Conservation (phyloP, 1,139 yeast genomes). For the Yamadazyma friedrichii region DNA sequence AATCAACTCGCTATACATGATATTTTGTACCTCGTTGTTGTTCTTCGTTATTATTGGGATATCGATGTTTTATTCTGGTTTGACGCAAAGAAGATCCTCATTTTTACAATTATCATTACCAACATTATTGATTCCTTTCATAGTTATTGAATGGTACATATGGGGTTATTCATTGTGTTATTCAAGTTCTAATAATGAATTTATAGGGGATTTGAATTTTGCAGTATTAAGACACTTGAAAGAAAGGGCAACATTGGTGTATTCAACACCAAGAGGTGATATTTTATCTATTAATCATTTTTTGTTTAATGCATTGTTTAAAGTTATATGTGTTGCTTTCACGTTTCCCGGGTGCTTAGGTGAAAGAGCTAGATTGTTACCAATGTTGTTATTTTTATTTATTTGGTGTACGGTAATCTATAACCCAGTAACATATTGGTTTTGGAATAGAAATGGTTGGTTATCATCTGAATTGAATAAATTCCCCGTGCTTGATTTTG, state of each 20-base stretch:
- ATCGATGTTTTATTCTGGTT: conserved; percentile 56
- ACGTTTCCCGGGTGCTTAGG: conserved; percentile 59
- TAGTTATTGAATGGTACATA: conserved; percentile 55
- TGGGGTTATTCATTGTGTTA: conserved; percentile 59
- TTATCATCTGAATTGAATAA: conserved; percentile 37
- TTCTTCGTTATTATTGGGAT: conserved; percentile 41
- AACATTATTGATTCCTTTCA: conserved; percentile 38
- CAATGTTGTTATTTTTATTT: conserved; percentile 52
- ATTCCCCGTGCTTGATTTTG: conserved; percentile 57
- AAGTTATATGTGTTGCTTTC: conserved; percentile 50
- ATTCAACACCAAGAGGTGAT: conserved; percentile 37
- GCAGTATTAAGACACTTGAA: conserved; percentile 40
- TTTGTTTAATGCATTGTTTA: conserved; percentile 51
- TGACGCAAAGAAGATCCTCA: conserved; percentile 56
- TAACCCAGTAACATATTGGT: conserved; percentile 66
- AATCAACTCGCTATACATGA: conserved; percentile 38
- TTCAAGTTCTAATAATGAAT: conserved; percentile 38
- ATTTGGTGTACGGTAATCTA: conserved; percentile 59
- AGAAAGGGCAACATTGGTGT: conserved; percentile 21
- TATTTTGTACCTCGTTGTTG: conserved; percentile 34
- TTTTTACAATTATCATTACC: conserved; percentile 55
- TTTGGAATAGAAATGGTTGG: conserved; percentile 65
- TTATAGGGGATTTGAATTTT: conserved; percentile 47
- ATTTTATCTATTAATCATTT: conserved; percentile 43
- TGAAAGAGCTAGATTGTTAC: conserved; percentile 56